Evolutionary conservation across 805 yeast genomes (phyloP), one percentile per base, ranked within the genome.

Genomic region (Pichia pseudocactophila): DNA sequence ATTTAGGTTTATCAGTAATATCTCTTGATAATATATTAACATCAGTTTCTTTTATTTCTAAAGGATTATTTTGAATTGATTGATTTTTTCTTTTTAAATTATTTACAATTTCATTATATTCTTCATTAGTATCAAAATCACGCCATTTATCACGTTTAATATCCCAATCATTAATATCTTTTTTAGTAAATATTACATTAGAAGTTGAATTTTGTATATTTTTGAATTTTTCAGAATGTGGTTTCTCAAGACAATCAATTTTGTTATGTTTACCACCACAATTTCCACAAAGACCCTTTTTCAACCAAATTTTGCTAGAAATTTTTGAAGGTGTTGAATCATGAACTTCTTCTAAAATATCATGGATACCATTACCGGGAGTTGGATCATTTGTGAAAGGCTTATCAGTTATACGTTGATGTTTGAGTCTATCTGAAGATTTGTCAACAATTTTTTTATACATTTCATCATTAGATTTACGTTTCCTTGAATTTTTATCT

Each of bases 101-200:
- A 40, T 61, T 56, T 6, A 77, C 51, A 26, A 73, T 71, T 11
- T 68, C 62, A 37, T 69, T 72, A 65, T 82, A 84, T 41, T 82
- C 86, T 10, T 67, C 64, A 8, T 52, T 54, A 9, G 75, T 69
- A 36, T 81, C 78, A 55, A 76, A 83, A 0, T 95, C 95, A 54
- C 74, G 82, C 95, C 92, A 85, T 45, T 86, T 67, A 59, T 85
- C 95, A 45, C 88, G 63, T 48, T 80, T 81, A 10, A 79, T 72
- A 52, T 83, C 94, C 71, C 78, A 85, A 36, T 70, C 73, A 22
- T 60, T 63, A 2, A 55, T 62, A 38, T 53, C 59, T 36, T 50
- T 60, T 37, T 44, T 51, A 38, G 39, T 46, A 13, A 43, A 45
- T 34, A 48, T 45, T 3, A 33, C 4, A 3, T 17, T 30, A 7